Evolutionary conservation across 2,329 filamentous ascomycete species (phyloP), one percentile per base, ranked within the genome.

Genomic region (Aspergillus bombycis): DNA sequence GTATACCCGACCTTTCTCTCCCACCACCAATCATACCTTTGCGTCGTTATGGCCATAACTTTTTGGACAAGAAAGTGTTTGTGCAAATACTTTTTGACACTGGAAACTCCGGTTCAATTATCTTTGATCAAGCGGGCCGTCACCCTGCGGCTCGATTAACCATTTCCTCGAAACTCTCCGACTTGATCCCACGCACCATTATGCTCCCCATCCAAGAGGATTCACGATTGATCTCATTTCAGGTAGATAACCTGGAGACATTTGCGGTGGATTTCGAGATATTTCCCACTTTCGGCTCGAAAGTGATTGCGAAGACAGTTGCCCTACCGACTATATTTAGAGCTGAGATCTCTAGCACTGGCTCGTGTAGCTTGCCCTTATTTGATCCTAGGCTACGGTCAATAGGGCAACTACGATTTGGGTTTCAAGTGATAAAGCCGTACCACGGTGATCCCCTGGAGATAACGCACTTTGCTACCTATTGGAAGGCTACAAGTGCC

Each of bases 401-500:
- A 10, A 97, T 99, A 72, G 95, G 95, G 7, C 92, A 96, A 72
- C 92, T 98, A 69, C 93, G 89, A 67, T 99, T 99, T 82, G 91
- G 92, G 68, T 96, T 93, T 61, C 94, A 98, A 75, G 93, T 98
- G 30, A 96, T 99, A 76, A 97, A 97, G 74, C 95, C 95, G 0
- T 99, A 98, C 80, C 88, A 89, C 66, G 94, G 95, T 9, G 91
- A 93, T 65, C 93, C 95, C 4, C 83, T 99, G 26, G 95, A 99
- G 77, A 97, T 99, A 65, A 96, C 95, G 1, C 94, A 98, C 74
- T 99, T 98, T 71, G 95, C 96, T 67, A 98, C 95, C 0, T 99
- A 99, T 78, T 99, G 95, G 95, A 99, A 98, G 79, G 94, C 94
- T 0, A 99, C 95, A 1, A 97, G 93, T 72, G 93, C 97, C 70